Base-by-base conservation (phyloP, 441 rosid species). In the Pelargonium cotyledonis region DNA sequence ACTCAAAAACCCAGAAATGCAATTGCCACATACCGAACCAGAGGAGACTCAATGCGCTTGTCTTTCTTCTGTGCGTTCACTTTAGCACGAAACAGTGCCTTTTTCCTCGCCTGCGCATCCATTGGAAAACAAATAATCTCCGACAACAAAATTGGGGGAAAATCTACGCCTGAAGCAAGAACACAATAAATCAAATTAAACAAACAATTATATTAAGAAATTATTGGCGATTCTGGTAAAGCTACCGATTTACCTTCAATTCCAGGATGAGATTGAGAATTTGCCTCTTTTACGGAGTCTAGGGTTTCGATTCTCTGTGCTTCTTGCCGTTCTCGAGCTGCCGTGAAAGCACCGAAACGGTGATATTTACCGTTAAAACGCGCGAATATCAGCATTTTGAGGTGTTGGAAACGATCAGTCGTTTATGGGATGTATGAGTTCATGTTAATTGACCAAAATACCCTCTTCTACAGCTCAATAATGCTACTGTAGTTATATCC, bases 41-140 rank as follows among this genome's bases (percentile, higher is more conserved):
- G 92, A 68, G 96, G 91, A 76, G 96, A 90, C 75, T 91, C 89
- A 18, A 91, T 87, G 71, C 91, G 87, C 60, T 85, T 80, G 0
- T 84, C 89, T 77, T 88, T 91, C 86, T 80, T 95, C 79, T 84
- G 86, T 0, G 96, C 93, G 70, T 83, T 90, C 72, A 91, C 78
- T 72, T 86, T 95, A 31, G 99, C 86, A 5, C 99, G 90, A 77
- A 85, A 94, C 68, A 89, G 16, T 2, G 94, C 94, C 78, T 91
- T 94, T 72, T 84, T 91, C 80, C 79, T 90, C 12, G 89, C 91
- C 63, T 78, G 81, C 46, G 87, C 89, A 68, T 88, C 95, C 97
- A 89, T 88, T 69, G 35, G 15, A 15, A 31, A 7, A 29, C 0
- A 9, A 35, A 63, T 19, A 38, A 63, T 6, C 44, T 38, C 38